Evolutionary conservation across 2,329 filamentous ascomycete genomes (phyloP).

Genomic region (Xylariaceae sp.): DNA sequence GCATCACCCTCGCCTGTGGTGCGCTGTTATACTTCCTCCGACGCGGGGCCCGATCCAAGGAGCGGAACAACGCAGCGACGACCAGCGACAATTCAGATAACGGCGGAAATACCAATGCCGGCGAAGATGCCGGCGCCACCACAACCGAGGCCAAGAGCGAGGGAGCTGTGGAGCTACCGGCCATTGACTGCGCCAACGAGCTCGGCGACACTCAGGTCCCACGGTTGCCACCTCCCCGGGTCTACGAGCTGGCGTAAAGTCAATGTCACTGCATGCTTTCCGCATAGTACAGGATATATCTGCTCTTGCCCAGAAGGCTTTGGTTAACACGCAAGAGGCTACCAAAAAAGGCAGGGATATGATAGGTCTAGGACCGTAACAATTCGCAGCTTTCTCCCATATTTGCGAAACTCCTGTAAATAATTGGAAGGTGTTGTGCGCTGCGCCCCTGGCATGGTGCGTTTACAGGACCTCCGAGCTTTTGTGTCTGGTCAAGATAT

Average conservation of each 20-base stretch:
- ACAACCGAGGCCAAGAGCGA: neutral
- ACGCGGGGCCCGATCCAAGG: neutral
- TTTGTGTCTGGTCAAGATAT: too few species aligned
- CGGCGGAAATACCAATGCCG: neutral
- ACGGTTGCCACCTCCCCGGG: neutral
- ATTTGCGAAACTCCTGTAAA: too few species aligned
- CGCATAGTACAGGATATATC: too few species aligned
- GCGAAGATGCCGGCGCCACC: neutral
- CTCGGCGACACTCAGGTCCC: neutral
- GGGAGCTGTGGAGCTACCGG: neutral
- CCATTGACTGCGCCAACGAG: neutral
- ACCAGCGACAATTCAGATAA: neutral
- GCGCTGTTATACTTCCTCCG: neutral
- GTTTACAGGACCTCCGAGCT: too few species aligned
- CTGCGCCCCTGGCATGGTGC: too few species aligned
- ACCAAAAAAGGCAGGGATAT: too few species aligned
- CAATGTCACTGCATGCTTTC: too few species aligned
- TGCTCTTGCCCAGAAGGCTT: too few species aligned
- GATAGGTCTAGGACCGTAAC: too few species aligned
- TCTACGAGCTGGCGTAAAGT: constrained; percentile 1
- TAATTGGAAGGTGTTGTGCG: too few species aligned
- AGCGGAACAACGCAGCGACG: neutral
- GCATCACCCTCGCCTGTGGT: neutral
- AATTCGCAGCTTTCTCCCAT: too few species aligned
- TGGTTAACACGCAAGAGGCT: too few species aligned